A percentile compares a stretch with the other conserved stretches of the same genome.
phyloP scores from a whole-genome alignment of 1,284 basidiomycete genomes.

The Moesziomyces globuligerus region DNA sequence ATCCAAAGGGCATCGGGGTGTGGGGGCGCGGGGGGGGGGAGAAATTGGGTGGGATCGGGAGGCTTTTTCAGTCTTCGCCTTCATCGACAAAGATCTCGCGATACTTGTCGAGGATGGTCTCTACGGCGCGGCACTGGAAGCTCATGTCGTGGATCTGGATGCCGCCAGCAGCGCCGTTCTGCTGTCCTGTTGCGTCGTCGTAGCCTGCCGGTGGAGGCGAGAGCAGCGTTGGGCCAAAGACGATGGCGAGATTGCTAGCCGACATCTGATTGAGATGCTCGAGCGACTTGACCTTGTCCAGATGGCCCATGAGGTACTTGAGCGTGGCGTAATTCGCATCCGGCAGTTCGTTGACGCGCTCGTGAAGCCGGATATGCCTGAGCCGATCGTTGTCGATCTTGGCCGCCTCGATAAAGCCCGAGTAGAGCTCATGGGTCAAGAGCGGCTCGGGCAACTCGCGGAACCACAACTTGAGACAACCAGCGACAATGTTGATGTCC shows the following conservation, averaged over 20 bases:
- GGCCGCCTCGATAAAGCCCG: slow-evolving; percentile 92
- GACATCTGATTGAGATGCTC: slow-evolving; percentile 85
- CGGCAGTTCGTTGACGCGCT: slow-evolving; percentile 95
- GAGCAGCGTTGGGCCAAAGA: slow-evolving; percentile 91
- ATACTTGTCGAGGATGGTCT: slow-evolving; percentile 65
- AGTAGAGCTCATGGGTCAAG: slow-evolving; percentile 83
- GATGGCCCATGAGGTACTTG: slow-evolving; percentile 93
- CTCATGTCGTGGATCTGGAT: slow-evolving; percentile 64
- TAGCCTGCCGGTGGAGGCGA: slow-evolving; percentile 46
- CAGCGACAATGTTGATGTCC: slow-evolving; percentile 95
- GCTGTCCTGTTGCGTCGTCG: not conserved
- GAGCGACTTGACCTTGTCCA: slow-evolving; percentile 72
- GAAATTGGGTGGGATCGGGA: not conserved
- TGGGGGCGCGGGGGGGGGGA: too few species aligned
- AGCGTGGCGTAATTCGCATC: slow-evolving; percentile 98
- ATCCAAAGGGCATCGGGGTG: too few species aligned
- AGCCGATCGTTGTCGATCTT: slow-evolving; percentile 77
- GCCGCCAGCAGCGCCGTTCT: slow-evolving; percentile 7
- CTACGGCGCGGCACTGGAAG: slow-evolving; percentile 63
- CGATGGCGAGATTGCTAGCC: slow-evolving; percentile 90
- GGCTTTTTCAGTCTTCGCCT: slow-evolving; percentile 31
- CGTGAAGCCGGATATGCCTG: slow-evolving; percentile 90
- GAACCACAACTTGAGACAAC: slow-evolving; percentile 94
- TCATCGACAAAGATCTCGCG: slow-evolving; percentile 64
- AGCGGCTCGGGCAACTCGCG: slow-evolving; percentile 94